Conservation (phyloP, 2,329 filamentous ascomycete species). For the Falciphora oryzae region DNA sequence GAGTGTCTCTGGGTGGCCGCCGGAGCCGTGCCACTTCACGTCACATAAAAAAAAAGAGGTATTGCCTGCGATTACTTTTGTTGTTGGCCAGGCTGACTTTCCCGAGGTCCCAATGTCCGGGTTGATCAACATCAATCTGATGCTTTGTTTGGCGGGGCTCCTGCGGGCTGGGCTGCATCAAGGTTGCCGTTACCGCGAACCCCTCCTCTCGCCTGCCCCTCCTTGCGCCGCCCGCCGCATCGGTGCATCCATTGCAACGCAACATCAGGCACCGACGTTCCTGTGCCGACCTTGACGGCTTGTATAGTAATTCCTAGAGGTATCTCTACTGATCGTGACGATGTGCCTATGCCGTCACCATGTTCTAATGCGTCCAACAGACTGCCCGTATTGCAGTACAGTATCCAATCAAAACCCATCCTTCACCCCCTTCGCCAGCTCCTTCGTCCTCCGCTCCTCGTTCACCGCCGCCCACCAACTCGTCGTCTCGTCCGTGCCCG, state of each 20-base stretch:
- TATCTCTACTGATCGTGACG: no score
- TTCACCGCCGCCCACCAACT: constrained; percentile 52
- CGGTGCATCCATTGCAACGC: not conserved
- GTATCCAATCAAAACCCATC: constrained; percentile 14
- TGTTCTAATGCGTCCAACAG: no score
- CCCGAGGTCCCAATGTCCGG: no score
- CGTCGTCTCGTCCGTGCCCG: constrained; percentile 41
- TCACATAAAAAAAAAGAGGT: no score
- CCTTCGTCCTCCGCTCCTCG: constrained; percentile 23
- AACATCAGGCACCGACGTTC: not conserved
- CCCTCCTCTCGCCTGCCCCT: not conserved
- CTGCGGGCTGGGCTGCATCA: not conserved
- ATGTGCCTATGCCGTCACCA: no score
- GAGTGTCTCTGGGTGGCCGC: not conserved
- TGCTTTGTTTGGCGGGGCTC: not conserved
- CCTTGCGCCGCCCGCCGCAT: not conserved
- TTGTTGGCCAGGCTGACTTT: not conserved
- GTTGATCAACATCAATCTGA: not conserved
- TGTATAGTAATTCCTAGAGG: no score
- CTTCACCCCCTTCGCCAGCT: constrained; percentile 14
- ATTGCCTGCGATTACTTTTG: no score
- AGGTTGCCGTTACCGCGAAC: no score
- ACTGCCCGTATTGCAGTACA: no score
- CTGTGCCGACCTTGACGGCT: no score
- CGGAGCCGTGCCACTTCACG: no score